Evolutionary conservation across 768 basidiomycete species (phyloP).

Genomic region (Lactarius hatsudake): DNA sequence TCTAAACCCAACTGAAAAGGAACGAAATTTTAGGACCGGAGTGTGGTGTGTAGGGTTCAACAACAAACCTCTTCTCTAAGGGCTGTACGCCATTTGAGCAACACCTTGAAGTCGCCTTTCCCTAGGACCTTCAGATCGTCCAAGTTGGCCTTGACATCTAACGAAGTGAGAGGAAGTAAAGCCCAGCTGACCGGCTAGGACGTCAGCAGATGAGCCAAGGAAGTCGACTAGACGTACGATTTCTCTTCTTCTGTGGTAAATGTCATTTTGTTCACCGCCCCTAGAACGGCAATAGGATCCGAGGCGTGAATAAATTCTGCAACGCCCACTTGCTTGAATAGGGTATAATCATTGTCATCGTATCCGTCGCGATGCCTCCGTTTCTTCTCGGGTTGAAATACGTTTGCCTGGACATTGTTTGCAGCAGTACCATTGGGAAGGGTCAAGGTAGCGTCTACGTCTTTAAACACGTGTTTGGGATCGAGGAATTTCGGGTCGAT

Average conservation of each 20-base stretch:
- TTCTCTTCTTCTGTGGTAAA: constrained; percentile 86
- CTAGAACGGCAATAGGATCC: constrained; percentile 80
- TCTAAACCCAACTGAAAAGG: constrained; percentile 73
- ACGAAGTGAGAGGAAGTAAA: constrained; percentile 63
- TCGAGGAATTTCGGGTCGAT: constrained; percentile 99
- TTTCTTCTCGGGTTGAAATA: constrained; percentile 98
- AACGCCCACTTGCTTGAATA: constrained; percentile 73
- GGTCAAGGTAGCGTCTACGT: constrained; percentile 53
- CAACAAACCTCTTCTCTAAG: constrained; percentile 81
- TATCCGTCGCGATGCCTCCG: constrained; percentile 91
- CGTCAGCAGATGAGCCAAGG: constrained; percentile 12
- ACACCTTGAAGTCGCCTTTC: constrained; percentile 92
- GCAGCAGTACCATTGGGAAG: constrained; percentile 54
- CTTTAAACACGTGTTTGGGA: constrained; percentile 97
- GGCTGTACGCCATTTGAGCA: constrained; percentile 87
- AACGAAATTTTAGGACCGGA: background rate
- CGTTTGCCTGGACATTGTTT: constrained; percentile 78
- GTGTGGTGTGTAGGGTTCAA: constrained; percentile 15
- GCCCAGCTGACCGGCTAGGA: constrained; percentile 57
- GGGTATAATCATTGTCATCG: constrained; percentile 87
- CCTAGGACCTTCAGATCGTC: constrained; percentile 95
- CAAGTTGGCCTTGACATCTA: constrained; percentile 79
- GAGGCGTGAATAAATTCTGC: constrained; percentile 63
- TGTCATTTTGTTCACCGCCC: constrained; percentile 70
- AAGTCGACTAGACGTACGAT: constrained; percentile 44